Evolutionary conservation across 2,329 filamentous ascomycete species (phyloP).

Genomic region (Mollisiaceae sp.): DNA sequence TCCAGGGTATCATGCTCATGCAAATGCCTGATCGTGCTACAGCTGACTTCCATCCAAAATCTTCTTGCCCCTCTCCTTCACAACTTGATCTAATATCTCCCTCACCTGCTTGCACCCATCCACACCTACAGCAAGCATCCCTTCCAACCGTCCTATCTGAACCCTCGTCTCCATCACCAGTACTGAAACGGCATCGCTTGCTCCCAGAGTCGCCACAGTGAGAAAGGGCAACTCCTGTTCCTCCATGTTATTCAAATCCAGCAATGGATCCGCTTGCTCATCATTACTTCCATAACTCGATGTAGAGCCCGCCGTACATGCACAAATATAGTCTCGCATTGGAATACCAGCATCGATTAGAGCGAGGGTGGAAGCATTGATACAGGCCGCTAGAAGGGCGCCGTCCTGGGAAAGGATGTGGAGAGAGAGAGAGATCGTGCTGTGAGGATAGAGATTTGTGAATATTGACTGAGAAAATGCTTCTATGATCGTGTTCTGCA

Average conservation of each 20-base stretch:
- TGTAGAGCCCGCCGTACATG: constrained; percentile 85
- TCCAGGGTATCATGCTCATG: constrained; percentile 35
- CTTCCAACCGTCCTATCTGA: constrained; percentile 81
- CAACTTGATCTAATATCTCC: constrained; percentile 78
- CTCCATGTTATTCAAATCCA: constrained; percentile 80
- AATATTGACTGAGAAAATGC: constrained; percentile 81
- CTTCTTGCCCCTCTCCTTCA: constrained; percentile 71
- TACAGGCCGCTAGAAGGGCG: constrained; percentile 82
- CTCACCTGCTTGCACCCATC: constrained; percentile 90
- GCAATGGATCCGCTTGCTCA: constrained; percentile 74
- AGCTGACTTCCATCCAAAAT: constrained; percentile 64
- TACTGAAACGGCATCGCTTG: constrained; percentile 75
- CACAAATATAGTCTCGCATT: constrained; percentile 89
- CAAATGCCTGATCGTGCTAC: constrained; percentile 38
- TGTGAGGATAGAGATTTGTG: constrained; percentile 87
- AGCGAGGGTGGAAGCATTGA: constrained; percentile 91
- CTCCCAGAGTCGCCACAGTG: constrained; percentile 81
- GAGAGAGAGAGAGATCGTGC: constrained; percentile 80
- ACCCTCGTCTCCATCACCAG: constrained; percentile 87
- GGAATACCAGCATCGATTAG: constrained; percentile 94
- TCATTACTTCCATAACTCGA: constrained; percentile 68
- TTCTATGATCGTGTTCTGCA: constrained; percentile 78
- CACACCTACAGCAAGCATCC: constrained; percentile 89
- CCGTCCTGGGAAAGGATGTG: constrained; percentile 92
- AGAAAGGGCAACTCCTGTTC: constrained; percentile 88